Evolutionary conservation across 202 grass and related monocot species (phyloP).

Genomic region (Miscanthus sacchariflorus): DNA sequence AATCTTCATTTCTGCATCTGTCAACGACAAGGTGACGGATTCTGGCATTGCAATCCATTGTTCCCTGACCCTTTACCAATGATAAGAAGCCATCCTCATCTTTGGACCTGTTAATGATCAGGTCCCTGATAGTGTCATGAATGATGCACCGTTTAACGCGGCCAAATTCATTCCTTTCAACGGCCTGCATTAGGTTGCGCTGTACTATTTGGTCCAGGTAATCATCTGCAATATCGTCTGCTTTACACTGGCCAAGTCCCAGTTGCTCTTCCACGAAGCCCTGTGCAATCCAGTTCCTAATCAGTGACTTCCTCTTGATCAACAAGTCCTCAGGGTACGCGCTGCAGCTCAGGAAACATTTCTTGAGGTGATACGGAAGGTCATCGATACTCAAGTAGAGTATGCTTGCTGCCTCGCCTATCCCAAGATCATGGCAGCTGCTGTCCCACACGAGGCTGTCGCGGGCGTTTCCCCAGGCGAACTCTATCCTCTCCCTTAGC

Average conservation of each 20-base stretch:
- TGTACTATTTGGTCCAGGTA: constrained; percentile 42
- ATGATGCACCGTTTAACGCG: constrained; percentile 40
- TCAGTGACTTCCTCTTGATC: constrained; percentile 25
- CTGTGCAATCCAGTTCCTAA: constrained; percentile 36
- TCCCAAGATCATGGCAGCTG: constrained; percentile 4
- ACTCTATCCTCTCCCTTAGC: constrained; percentile 14
- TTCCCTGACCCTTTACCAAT: not conserved
- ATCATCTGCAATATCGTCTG: constrained; percentile 39
- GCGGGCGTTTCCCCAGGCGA: constrained; percentile 31
- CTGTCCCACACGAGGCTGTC: constrained; percentile 40
- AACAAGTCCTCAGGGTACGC: constrained; percentile 31
- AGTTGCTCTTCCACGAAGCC: constrained; percentile 34
- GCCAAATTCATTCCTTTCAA: constrained; percentile 30
- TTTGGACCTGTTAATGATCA: constrained; percentile 24
- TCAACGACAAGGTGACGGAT: constrained; percentile 41
- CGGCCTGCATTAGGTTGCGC: not conserved
- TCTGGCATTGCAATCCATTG: not conserved
- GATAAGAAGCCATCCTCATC: constrained; percentile 9
- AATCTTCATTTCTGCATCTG: constrained; percentile 7
- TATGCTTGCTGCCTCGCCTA: constrained; percentile 2
- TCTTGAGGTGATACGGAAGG: constrained; percentile 36
- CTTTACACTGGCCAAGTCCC: not conserved
- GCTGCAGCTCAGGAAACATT: constrained; percentile 54
- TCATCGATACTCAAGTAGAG: constrained; percentile 57
- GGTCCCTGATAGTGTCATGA: constrained; percentile 44